Base-by-base conservation (phyloP, 2,329 filamentous ascomycete species). In the Xylaria sp. region DNA sequence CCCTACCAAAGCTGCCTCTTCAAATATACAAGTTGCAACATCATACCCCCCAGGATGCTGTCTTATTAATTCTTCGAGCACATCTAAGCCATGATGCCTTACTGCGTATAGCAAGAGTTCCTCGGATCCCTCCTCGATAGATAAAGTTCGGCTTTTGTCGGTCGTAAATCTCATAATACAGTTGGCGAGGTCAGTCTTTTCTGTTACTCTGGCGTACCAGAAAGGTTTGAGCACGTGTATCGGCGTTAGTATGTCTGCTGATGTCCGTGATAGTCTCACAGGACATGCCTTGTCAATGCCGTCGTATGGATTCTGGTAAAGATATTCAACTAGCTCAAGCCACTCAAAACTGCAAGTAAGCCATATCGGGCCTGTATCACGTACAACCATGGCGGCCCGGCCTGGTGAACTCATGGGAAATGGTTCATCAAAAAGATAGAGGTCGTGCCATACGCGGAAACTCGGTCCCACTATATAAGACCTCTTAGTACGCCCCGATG, bases 271-370 rank as follows among this genome's bases (percentile, higher is more conserved):
- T n/a, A n/a, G n/a, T n/a, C n/a, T n/a, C n/a, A 50, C 21, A 50
- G 2, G 11, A 1, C 4, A 4, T 19, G 14, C 27, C 21, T 21
- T 3, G 11, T 64, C 54, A 6, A 64, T 58, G 9, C 1, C 11
- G 12, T 36, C 17, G 34, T 51, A 51, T 42, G 53, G 32, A 30
- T 58, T 19, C 45, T 53, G 53, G 61, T 63, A 63, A 27, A 63
- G n/a, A 11, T 63, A 63, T 39, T 63, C 27, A 9, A 63, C 61
- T 17, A 63, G 32, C 32, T 58, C 54, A 24, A 51, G 12, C 54
- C 61, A 58, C 14, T 21, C 21, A 21, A 53, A 58, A 32, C 21
- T 32, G 32, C 54, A 58, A 42, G 54, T 54, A 17, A 53, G 61
- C 61, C 61, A 58, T 58, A 64, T 45, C 4, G 54, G 61, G 5